Evolutionary conservation across 2,329 filamentous ascomycete species (phyloP).

Genomic region (Lomentospora prolificans): DNA sequence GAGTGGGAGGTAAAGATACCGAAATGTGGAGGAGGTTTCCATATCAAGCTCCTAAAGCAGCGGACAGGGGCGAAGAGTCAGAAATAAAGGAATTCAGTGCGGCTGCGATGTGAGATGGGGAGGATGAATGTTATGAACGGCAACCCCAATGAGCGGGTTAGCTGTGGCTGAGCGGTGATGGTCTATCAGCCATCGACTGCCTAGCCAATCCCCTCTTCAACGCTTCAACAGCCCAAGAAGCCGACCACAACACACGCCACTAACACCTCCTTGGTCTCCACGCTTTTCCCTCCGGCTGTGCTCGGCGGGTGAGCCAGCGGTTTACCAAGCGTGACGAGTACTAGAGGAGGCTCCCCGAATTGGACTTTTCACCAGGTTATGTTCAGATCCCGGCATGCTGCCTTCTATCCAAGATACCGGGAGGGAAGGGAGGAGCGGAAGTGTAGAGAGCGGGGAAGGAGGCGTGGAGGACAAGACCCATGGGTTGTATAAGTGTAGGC

Average conservation of each 20-base stretch:
- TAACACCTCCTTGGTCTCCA: too few relatives aligned
- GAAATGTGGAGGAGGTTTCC: slow-evolving; percentile 94
- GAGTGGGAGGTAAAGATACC: slow-evolving; percentile 42
- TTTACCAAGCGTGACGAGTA: not conserved
- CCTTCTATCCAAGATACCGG: not conserved
- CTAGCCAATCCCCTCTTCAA: too few relatives aligned
- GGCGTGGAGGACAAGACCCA: not conserved
- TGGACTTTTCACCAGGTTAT: not conserved
- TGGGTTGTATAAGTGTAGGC: not conserved
- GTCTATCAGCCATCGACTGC: too few relatives aligned
- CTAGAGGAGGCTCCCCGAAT: not conserved
- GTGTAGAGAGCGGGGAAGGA: slow-evolving; percentile 7
- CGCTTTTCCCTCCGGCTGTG: too few relatives aligned
- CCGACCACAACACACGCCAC: too few relatives aligned
- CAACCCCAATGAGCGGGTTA: not conserved
- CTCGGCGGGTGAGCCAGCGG: too few relatives aligned
- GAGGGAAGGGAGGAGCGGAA: slow-evolving; percentile 9
- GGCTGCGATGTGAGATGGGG: too few relatives aligned
- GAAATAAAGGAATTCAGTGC: not conserved
- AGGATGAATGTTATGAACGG: not conserved
- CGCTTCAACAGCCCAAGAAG: too few relatives aligned
- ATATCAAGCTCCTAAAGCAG: slow-evolving; percentile 67
- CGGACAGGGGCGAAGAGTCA: not conserved
- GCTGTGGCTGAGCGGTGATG: too few relatives aligned
- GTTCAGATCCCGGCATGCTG: not conserved